phyloP scores from a whole-genome alignment of 495 filamentous ascomycete species.

The Penicillium samsonianum region DNA sequence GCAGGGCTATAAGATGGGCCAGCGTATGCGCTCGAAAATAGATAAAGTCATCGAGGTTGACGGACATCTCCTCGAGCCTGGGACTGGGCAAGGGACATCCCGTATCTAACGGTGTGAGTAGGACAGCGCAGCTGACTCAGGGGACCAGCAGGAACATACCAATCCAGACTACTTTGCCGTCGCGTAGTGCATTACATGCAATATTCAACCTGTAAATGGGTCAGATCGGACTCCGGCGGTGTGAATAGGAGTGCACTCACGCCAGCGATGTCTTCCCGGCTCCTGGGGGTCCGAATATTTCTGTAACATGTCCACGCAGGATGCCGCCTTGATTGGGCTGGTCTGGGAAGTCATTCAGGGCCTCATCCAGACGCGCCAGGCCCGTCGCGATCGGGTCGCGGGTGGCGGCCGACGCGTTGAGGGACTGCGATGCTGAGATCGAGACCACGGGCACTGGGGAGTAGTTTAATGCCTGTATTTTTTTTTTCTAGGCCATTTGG shows the following conservation, averaged over 20 bases:
- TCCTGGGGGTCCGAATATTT: constrained; percentile 87
- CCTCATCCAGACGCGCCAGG: constrained; percentile 60
- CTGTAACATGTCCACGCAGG: constrained; percentile 75
- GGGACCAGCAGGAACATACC: constrained; percentile 55
- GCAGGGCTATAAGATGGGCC: constrained; percentile 73
- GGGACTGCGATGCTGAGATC: constrained; percentile 81
- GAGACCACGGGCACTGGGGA: constrained; percentile 68
- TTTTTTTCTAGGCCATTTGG: background rate
- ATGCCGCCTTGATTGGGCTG: constrained; percentile 44
- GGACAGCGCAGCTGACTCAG: background rate
- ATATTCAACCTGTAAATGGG: constrained; percentile 60
- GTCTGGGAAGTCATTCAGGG: constrained; percentile 33
- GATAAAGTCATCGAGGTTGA: constrained; percentile 35
- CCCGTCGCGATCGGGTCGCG: constrained; percentile 65
- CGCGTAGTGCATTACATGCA: constrained; percentile 61
- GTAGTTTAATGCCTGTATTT: background rate
- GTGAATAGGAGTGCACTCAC: constrained; percentile 45
- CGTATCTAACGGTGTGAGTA: constrained; percentile 45
- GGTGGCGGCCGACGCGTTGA: constrained; percentile 59
- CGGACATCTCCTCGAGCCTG: constrained; percentile 42
- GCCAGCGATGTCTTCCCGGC: constrained; percentile 83
- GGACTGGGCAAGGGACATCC: constrained; percentile 44
- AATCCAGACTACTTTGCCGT: constrained; percentile 76
- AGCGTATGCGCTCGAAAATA: constrained; percentile 57
- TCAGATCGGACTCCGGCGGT: constrained; percentile 1